Evolutionary conservation across 352 stramenopile genomes (phyloP), one percentile per base, ranked within the genome.

Genomic region (Pilasporangium apinafurcum): DNA sequence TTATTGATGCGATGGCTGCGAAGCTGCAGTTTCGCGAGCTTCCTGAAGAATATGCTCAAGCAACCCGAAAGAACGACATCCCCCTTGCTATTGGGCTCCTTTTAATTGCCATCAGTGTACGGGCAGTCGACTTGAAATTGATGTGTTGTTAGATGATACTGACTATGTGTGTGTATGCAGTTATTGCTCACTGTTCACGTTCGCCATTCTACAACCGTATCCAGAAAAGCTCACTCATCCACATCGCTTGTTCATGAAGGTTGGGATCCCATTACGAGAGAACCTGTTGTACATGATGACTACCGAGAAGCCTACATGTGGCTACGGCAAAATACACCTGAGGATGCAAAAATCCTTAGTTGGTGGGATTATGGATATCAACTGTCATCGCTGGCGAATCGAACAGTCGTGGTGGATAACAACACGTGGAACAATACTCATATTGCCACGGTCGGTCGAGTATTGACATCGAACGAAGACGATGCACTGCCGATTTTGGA

Each of bases 351-450:
- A 48, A 69, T 94, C 21, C 51, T 94, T 10, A 73, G 68, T 38
- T 94, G 82, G 82, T 94, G 82, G 82, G 79, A 94, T 52, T 94
- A 94, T 35, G 82, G 82, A 10, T 94, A 94, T 51, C 82, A 94
- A 42, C 68, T 94, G 25, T 83, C 82, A 9, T 77, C 70, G 6
- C 52, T 92, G 10, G 77, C 82, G 8, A 94, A 94, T 46, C 82
- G 82, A 33, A 94, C 79, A 0, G 75, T 92, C 20, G 56, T 92
- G 32, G 93, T 97, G 2, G 93, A 98, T 67, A 97, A 97, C 67
- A 98, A 98, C 52, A 98, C 93, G 39, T 98, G 93, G 93, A 98
- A 98, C 62, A 96, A 98, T 59, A 97, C 90, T 27, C 93, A 98
- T 61, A 98, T 98, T 56, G 93, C 93, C 27, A 97, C 91, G 0